Percentiles rank a stretch among this genome's conserved stretches.
These are phyloP conservation scores for Talaromyces pinophilus DNA, from an alignment of 2,329 filamentous ascomycete genomes.

Conservation along the genomic window DNA sequence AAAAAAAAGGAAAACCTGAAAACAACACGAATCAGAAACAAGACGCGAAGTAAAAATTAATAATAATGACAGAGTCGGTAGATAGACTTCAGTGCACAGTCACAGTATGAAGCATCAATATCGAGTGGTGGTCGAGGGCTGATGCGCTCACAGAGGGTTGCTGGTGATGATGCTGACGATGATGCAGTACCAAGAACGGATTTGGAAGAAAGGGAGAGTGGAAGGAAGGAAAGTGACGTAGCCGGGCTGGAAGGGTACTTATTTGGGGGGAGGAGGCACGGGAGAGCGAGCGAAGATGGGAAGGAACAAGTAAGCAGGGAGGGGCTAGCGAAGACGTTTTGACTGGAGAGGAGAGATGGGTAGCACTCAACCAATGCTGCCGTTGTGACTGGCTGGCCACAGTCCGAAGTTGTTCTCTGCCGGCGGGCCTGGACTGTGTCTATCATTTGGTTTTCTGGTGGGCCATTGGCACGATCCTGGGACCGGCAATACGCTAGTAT, in stretches of 20 bases:
- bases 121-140: conserved; percentile 14
- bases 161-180: conserved; percentile 21
- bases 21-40: conserved; percentile 22
- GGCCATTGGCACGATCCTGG: background rate
- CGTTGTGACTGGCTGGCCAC: conserved; percentile 11
- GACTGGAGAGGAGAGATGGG: background rate
- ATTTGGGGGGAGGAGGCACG: conserved; percentile 13
- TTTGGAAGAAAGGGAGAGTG: conserved; percentile 28
- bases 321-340: conserved; percentile 17
- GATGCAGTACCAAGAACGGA: conserved; percentile 25
- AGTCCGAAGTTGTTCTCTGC: background rate
- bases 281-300: conserved; percentile 18
- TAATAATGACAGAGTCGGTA: conserved; percentile 2
- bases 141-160: conserved; percentile 23
- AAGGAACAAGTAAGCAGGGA: conserved; percentile 28
- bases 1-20: conserved; percentile 24
- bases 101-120: conserved; percentile 11
- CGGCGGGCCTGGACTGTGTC: conserved; percentile 12
- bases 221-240: conserved; percentile 40
- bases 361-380: background rate
- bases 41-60: conserved; percentile 25
- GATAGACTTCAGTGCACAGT: conserved; percentile 9
- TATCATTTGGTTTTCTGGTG: conserved; percentile 2
- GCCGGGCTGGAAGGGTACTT: conserved; percentile 34
- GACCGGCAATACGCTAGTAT: conserved; percentile 3